Evolutionary conservation across 208 protist species (phyloP).

Genomic region (Tritrichomonas musculus): DNA sequence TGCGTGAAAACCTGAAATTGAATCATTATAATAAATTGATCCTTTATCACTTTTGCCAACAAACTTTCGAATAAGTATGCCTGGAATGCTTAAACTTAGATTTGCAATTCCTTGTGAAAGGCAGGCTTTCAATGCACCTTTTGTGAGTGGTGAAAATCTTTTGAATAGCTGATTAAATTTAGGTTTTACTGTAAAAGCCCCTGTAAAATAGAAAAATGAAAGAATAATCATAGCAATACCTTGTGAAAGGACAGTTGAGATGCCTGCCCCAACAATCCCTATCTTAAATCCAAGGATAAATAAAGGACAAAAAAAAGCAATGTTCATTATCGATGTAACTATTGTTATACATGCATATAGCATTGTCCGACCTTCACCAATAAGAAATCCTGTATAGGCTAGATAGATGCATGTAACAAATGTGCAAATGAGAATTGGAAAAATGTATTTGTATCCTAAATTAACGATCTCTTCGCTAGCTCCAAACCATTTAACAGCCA

Average conservation of each 20-base stretch:
- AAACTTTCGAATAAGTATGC: background rate
- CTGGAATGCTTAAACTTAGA: background rate
- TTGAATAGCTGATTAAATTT: background rate
- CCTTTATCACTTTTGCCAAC: background rate
- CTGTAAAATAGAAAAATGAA: background rate
- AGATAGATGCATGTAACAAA: background rate
- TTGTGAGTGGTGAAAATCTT: background rate
- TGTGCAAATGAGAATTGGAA: background rate
- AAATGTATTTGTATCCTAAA: background rate
- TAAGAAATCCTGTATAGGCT: background rate
- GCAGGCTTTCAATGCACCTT: background rate
- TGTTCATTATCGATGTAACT: background rate
- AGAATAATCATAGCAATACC: background rate
- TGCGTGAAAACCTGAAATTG: background rate
- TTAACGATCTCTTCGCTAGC: background rate
- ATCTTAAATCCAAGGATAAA: background rate
- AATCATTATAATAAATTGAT: background rate
- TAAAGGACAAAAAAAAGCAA: background rate
- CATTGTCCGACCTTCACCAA: background rate
- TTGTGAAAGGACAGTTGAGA: background rate
- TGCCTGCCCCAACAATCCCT: background rate
- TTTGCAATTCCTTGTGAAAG: background rate
- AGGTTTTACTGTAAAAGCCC: background rate
- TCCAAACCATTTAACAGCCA: background rate
- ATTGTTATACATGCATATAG: background rate